These are phyloP conservation scores for Starmerella bombicola DNA, from an alignment of 805 yeast species.

Conservation along the genomic window DNA sequence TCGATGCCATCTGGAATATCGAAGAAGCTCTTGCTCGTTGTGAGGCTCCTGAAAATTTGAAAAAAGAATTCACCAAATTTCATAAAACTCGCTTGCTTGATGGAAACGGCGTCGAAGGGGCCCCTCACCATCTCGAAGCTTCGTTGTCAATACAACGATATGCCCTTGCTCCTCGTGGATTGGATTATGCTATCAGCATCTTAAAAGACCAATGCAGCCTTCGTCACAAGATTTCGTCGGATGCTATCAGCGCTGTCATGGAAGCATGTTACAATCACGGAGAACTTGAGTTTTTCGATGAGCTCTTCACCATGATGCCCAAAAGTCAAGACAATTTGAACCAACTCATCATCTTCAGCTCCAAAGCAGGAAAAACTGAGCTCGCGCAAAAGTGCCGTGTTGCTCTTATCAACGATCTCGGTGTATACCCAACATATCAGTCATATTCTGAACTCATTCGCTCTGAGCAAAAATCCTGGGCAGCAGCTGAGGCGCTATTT, in stretches of 20 bases:
- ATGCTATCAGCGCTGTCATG: conserved; percentile 14
- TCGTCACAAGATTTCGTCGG: conserved; percentile 4
- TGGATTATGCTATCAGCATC: conserved; percentile 16
- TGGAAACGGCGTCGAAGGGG: not conserved
- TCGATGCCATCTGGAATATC: conserved; percentile 5
- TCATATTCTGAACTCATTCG: conserved; percentile 9
- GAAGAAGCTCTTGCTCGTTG: conserved; percentile 7
- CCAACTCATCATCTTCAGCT: conserved; percentile 4
- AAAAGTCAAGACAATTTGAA: conserved; percentile 5
- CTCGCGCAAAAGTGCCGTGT: conserved; percentile 4
- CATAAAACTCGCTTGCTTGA: not conserved
- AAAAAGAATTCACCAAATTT: conserved; percentile 1
- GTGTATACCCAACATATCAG: conserved; percentile 7
- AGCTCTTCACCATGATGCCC: conserved; percentile 1
- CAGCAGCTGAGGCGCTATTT: conserved; percentile 4
- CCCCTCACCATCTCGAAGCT: conserved; percentile 3
- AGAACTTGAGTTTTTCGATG: not conserved
- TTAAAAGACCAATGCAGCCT: conserved; percentile 12
- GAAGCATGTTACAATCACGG: conserved; percentile 4
- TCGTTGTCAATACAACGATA: conserved; percentile 15
- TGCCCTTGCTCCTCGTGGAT: conserved; percentile 16
- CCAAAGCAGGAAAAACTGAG: conserved; percentile 1
- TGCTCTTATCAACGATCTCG: conserved; percentile 2
- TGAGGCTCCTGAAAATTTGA: conserved; percentile 1
- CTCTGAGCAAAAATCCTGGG: not conserved